Conservation (phyloP, 305 asterid genomes). For the Rubia peregrina region DNA sequence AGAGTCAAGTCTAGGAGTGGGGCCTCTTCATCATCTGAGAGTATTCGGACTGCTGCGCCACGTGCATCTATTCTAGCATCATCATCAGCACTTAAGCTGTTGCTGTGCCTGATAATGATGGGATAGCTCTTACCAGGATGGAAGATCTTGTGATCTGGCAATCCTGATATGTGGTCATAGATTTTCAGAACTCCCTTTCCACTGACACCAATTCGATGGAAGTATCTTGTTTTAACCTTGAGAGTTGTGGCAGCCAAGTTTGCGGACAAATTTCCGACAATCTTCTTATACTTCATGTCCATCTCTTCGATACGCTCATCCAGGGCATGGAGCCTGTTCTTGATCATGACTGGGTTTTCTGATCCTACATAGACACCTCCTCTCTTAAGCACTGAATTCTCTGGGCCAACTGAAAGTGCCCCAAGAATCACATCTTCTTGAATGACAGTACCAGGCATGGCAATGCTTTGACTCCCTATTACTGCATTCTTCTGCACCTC, state of each 20-base stretch:
- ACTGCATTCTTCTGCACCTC: slow-evolving; percentile 58
- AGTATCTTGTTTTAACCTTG: slow-evolving; percentile 69
- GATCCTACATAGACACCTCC: slow-evolving; percentile 90
- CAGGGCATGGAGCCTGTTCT: slow-evolving; percentile 52
- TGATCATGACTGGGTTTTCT: slow-evolving; percentile 63
- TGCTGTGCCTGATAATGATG: slow-evolving; percentile 72
- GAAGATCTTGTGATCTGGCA: slow-evolving; percentile 65
- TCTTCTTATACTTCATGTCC: slow-evolving; percentile 64
- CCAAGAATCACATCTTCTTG: slow-evolving; percentile 71
- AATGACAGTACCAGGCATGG: slow-evolving; percentile 62
- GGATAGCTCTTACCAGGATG: slow-evolving; percentile 47
- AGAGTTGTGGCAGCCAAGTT: slow-evolving; percentile 80
- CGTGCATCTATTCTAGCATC: slow-evolving; percentile 87
- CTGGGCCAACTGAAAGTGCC: slow-evolving; percentile 71
- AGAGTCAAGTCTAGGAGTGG: slow-evolving; percentile 66
- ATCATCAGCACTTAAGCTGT: slow-evolving; percentile 85
- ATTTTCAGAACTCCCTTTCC: slow-evolving; percentile 59
- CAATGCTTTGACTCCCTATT: slow-evolving; percentile 75
- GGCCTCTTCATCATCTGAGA: slow-evolving; percentile 30
- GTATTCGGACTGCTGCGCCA: slow-evolving; percentile 71
- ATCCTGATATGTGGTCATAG: slow-evolving; percentile 48
- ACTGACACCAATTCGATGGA: slow-evolving; percentile 71
- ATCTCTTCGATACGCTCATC: slow-evolving; percentile 81
- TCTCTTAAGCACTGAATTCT: slow-evolving; percentile 48
- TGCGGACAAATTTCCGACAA: slow-evolving; percentile 81